phyloP scores from a whole-genome alignment of 768 basidiomycete species.

The Naganishia antarctica region DNA sequence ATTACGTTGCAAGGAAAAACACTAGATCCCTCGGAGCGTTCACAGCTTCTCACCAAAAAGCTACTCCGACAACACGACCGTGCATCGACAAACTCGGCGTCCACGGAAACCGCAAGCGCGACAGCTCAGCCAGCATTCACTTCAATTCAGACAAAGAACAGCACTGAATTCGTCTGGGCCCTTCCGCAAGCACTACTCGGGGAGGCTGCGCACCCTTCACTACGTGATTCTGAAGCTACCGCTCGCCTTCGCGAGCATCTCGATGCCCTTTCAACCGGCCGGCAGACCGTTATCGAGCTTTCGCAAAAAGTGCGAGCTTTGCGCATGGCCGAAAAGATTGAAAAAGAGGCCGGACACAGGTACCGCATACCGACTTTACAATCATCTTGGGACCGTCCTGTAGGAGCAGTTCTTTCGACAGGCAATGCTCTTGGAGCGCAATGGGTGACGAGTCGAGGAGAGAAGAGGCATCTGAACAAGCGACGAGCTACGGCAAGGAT shows the following conservation, averaged over 20 bases:
- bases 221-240: background rate
- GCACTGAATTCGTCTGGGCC: constrained; percentile 20
- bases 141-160: background rate
- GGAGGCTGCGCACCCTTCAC: background rate
- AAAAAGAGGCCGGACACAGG: background rate
- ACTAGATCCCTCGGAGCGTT: constrained; percentile 2
- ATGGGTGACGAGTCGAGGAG: constrained; percentile 20
- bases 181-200: constrained; percentile 12
- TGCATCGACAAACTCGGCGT: background rate
- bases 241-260: constrained; percentile 1
- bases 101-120: background rate
- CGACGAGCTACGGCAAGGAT: constrained; percentile 18
- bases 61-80: background rate
- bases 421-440: background rate
- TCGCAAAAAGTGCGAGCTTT: constrained; percentile 10
- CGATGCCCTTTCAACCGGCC: constrained; percentile 5
- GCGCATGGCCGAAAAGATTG: background rate
- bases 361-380: constrained; percentile 5
- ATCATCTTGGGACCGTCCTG: constrained; percentile 3
- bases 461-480: constrained; percentile 26
- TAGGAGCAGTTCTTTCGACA: background rate
- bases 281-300: background rate
- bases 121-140: background rate
- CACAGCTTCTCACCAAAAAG: constrained; percentile 2
- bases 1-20: constrained; percentile 1